A percentile compares a stretch with the other conserved stretches of the same genome.
phyloP scores from a whole-genome alignment of 1,284 basidiomycete species.

The Austropuccinia psidii region DNA sequence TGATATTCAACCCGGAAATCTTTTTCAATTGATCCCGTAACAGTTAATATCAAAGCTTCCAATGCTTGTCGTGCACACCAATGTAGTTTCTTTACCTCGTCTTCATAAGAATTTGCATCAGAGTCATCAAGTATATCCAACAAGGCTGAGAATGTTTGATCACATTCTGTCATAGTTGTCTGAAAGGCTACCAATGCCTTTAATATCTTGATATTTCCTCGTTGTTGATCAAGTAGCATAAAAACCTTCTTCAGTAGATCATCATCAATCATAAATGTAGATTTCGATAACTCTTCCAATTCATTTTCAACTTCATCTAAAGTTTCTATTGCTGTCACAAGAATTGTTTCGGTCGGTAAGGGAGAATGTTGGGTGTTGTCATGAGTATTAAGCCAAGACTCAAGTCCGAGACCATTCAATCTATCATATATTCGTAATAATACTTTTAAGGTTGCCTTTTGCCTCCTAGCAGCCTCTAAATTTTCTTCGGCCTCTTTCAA shows the following conservation, averaged over 20 bases:
- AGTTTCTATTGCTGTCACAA: neutral
- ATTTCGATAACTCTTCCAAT: neutral
- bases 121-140: conserved; percentile 15
- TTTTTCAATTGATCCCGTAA: neutral
- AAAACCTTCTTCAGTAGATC: neutral
- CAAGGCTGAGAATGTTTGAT: conserved; percentile 21
- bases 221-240: neutral
- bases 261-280: neutral
- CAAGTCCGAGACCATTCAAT: conserved; percentile 7
- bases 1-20: conserved; percentile 28
- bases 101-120: neutral
- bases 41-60: conserved; percentile 6
- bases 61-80: neutral
- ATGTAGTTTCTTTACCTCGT: neutral
- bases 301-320: conserved; percentile 6
- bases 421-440: conserved; percentile 3
- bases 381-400: conserved; percentile 9
- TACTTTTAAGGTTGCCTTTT: neutral
- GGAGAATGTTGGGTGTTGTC: conserved; percentile 5
- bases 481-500: neutral
- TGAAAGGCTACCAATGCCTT: neutral
- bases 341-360: neutral
- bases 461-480: neutral
- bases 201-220: neutral
- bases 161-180: neutral